Conservation (phyloP, 106 monocot species). For the Dendrobium chrysotoxum region DNA sequence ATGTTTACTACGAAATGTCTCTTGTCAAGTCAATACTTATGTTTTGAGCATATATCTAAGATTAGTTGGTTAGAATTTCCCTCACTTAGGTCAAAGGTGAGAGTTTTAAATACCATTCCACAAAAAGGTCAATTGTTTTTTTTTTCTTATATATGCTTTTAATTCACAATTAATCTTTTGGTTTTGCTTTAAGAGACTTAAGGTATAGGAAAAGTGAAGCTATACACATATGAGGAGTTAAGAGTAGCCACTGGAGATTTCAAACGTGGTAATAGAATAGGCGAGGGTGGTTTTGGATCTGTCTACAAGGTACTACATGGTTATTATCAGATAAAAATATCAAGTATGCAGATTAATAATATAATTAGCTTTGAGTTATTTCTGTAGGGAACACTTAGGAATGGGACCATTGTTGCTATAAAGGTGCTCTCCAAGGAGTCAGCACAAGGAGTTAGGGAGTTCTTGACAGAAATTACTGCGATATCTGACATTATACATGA, state of each 20-base stretch:
- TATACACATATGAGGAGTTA: slow-evolving; percentile 42
- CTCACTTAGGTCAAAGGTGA: too few species aligned
- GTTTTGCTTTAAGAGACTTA: background rate
- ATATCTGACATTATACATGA: slow-evolving; percentile 40
- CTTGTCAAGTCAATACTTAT: background rate
- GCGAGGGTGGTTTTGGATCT: slow-evolving; percentile 53
- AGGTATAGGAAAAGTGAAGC: slow-evolving; percentile 19
- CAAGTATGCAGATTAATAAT: background rate
- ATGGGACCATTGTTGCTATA: slow-evolving; percentile 40
- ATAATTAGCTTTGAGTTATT: background rate
- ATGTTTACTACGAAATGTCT: background rate
- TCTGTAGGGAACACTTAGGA: slow-evolving; percentile 42
- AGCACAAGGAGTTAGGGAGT: slow-evolving; percentile 43
- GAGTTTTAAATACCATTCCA: too few species aligned
- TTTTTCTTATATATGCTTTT: background rate
- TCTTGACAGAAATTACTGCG: slow-evolving; percentile 37
- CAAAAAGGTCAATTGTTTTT: too few species aligned
- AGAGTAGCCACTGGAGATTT: slow-evolving; percentile 36
- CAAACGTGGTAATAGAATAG: slow-evolving; percentile 35
- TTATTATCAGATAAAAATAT: background rate
- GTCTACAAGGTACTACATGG: slow-evolving; percentile 38
- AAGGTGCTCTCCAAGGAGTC: slow-evolving; percentile 55
- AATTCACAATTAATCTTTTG: background rate
- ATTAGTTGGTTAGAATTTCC: too few species aligned
- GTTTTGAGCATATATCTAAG: too few species aligned